Evolutionary conservation across 805 yeast species (phyloP).

Genomic region (Candida orba): DNA sequence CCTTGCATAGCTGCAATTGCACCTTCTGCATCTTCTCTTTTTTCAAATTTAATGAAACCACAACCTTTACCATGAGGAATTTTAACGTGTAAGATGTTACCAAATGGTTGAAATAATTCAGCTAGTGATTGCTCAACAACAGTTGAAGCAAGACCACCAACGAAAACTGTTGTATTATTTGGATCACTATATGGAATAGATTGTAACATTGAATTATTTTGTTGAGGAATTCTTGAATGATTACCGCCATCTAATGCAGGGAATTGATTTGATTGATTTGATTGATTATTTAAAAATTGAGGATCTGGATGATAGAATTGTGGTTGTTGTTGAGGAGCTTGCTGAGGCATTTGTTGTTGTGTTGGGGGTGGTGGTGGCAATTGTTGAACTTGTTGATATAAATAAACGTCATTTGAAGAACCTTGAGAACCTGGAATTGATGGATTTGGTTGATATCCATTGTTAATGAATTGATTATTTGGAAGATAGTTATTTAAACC

Average conservation of each 20-base stretch:
- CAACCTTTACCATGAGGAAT: slow-evolving; percentile 77
- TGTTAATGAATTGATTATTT: slow-evolving; percentile 10
- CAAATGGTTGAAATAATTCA: slow-evolving; percentile 64
- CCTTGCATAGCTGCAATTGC: slow-evolving; percentile 80
- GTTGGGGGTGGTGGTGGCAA: slow-evolving; percentile 13
- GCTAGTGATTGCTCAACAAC: slow-evolving; percentile 55
- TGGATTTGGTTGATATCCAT: slow-evolving; percentile 16
- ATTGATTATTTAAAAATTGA: slow-evolving; percentile 1
- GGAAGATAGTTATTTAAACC: not conserved
- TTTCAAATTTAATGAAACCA: slow-evolving; percentile 67
- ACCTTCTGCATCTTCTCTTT: slow-evolving; percentile 65
- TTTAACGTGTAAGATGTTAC: slow-evolving; percentile 59
- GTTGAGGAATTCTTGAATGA: not conserved
- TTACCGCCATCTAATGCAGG: not conserved
- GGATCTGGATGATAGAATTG: slow-evolving; percentile 15
- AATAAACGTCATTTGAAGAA: slow-evolving; percentile 10
- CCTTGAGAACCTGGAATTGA: slow-evolving; percentile 12
- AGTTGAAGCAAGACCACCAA: slow-evolving; percentile 66
- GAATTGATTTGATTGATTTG: slow-evolving; percentile 2
- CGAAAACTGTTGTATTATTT: slow-evolving; percentile 67
- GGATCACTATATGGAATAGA: slow-evolving; percentile 40
- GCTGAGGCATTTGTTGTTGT: slow-evolving; percentile 10
- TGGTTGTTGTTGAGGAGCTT: slow-evolving; percentile 9
- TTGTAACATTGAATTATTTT: slow-evolving; percentile 4
- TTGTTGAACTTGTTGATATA: slow-evolving; percentile 12